Evolutionary conservation across 169 alveolate genomes (phyloP), one percentile per base, ranked within the genome.

Genomic region (Ichthyophthirius multifiliis): DNA sequence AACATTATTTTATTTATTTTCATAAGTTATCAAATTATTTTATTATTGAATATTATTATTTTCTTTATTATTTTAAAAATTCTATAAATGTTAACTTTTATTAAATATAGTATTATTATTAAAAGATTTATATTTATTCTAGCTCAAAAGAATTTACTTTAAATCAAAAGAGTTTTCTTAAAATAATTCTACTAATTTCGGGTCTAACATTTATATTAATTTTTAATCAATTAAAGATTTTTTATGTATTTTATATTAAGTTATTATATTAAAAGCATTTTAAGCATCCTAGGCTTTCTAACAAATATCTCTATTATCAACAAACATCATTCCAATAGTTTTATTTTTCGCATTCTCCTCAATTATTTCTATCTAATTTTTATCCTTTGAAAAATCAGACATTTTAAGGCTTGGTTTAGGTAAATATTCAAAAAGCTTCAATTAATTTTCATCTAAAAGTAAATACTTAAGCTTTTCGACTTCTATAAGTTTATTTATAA

Each of bases 371-470:
- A 10, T 1, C 27, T 47, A 15, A 3, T n/a, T n/a, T n/a, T n/a
- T n/a, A n/a, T n/a, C n/a, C n/a, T n/a, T n/a, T n/a, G n/a, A n/a
- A n/a, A n/a, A n/a, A n/a, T n/a, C n/a, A n/a, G 65, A 34, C 9
- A 47, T 20, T 47, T 47, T 47, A 20, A 77, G 65, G 15, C 39
- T 32, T 23, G 84, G 84, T 31, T 64, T 77, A 63, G 84, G 84
- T 27, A 77, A 32, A 64, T 77, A 77, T 23, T 77, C 63, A 64
- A 77, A 77, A 31, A 77, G 16, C 4, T 62, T 65, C 20, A 63
- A 31, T 63, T 77, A 39, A 15, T 41, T 77, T n/a, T 62, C 55
- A 7, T 18, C 64, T n/a, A 77, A 63, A 3, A 77, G 41, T 2
- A 77, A 31, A 23, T 63, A 7, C 15, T 77, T 77, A 32, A 77